A percentile compares a stretch with the other conserved stretches of the same genome.
phyloP scores from a whole-genome alignment of 768 basidiomycete species.

The Pleurotus pulmonarius region DNA sequence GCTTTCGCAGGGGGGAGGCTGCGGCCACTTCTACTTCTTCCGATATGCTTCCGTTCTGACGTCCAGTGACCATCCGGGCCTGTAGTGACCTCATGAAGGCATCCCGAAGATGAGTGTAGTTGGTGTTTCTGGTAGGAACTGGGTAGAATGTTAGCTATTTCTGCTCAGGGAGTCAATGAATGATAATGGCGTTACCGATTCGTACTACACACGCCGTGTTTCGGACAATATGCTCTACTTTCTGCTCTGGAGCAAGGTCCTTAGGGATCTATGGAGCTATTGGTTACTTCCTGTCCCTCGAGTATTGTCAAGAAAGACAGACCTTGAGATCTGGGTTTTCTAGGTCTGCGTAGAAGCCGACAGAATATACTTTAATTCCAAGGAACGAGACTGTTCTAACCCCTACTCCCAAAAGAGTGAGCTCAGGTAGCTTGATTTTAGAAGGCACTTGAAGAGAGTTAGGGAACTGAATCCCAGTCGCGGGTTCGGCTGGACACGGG shows the following conservation, averaged over 20 bases:
- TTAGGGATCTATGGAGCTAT: slow-evolving; percentile 42
- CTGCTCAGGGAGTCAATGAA: not conserved
- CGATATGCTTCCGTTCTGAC: slow-evolving; percentile 49
- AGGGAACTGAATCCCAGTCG: slow-evolving; percentile 73
- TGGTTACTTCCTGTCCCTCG: not conserved
- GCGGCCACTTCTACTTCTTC: slow-evolving; percentile 55
- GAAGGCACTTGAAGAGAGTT: slow-evolving; percentile 60
- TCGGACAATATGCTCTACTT: slow-evolving; percentile 61
- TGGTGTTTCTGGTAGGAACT: slow-evolving; percentile 83
- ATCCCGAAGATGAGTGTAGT: slow-evolving; percentile 77
- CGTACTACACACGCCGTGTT: slow-evolving; percentile 71
- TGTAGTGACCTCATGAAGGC: slow-evolving; percentile 77
- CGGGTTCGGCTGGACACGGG: slow-evolving; percentile 57
- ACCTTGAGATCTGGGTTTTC: slow-evolving; percentile 60
- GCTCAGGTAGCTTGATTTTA: slow-evolving; percentile 54
- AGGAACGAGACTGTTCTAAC: slow-evolving; percentile 89
- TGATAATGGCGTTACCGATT: slow-evolving; percentile 46
- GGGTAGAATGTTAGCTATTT: not conserved
- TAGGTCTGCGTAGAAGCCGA: slow-evolving; percentile 87
- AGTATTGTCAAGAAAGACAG: not conserved
- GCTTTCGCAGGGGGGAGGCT: slow-evolving; percentile 62
- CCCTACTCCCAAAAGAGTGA: slow-evolving; percentile 78
- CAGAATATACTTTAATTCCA: slow-evolving; percentile 83
- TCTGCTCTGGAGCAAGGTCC: slow-evolving; percentile 60
- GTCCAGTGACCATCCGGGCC: slow-evolving; percentile 49